Base-by-base conservation (phyloP, 2,329 filamentous ascomycete species). In the Ceratocystis eucalypticola region DNA sequence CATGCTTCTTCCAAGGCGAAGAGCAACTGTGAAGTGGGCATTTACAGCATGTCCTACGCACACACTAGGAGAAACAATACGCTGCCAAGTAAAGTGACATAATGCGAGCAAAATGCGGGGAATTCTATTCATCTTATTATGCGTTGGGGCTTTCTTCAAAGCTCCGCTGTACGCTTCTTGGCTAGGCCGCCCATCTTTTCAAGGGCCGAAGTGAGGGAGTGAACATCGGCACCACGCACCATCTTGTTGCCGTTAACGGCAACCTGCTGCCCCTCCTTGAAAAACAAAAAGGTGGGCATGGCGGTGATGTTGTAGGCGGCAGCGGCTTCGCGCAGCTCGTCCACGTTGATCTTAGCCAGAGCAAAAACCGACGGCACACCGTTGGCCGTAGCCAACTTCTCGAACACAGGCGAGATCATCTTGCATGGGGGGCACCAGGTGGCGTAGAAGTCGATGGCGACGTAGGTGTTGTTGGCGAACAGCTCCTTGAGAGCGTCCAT, bases 341-440 rank as follows among this genome's bases (percentile, higher is more conserved):
- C 92, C 72, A 96, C 91, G 76, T 97, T 91, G 74, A 96, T 80
- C 83, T 96, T 94, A 82, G 85, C 85, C 78, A 96, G 96, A 76
- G 84, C 80, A 70, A 88, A 75, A 70, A 82, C 76, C 78, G 83
- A 84, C 67, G 71, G 70, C 37, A 71, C 66, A 67, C 68, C 69
- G 71, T 74, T 71, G 68, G 71, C 70, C 22, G 50, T 28, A 62
- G 67, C 73, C 66, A 71, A 74, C 71, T 71, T 70, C 63, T 70
- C 70, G 67, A 96, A 79, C 69, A 85, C 77, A 68, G 92, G 93
- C 20, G 91, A 84, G 72, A 96, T 94, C 72, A 86, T 82, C 81
- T 92, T 96, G 88, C 93, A 97, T 68, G 93, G 93, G 68, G 91
- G 91, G 80, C 93, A 97, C 92, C 92, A 96, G 69, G 80, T 85